Evolutionary conservation across 163 green algal genomes (phyloP), one percentile per base, ranked within the genome.

Genomic region (Volvox carteri): DNA sequence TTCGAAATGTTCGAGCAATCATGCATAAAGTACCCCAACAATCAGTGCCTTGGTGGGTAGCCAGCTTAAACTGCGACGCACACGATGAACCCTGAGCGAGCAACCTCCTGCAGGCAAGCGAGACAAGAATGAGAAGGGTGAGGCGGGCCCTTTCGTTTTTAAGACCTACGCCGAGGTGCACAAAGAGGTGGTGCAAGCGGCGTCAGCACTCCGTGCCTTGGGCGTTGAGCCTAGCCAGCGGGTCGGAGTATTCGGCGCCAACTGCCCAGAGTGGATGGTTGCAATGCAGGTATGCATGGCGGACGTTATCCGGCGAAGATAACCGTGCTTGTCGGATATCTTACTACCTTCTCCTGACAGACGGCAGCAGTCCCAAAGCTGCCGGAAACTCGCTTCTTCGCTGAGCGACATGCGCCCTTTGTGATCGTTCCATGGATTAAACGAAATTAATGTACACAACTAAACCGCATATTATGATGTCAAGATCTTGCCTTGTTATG

Each of bases 231-330:
- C 91, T 1, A 76, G 89, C 9, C 54, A 92, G 77, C 89, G 89
- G 8, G 92, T 98, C 23, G 96, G 97, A 37, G 91, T 99, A 1
- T 98, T 98, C 83, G 95, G 96, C 5, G 86, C 91, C 79, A 99
- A 99, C 96, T 96, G 93, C 75, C 92, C 93, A 1, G 95, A 98
- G 85, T 99, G 96, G 97, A 99, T 99, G 97, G 93, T 98, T 23
- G 91, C 96, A 9, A 98, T 99, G 94, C 95, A 97, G 91, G 95
- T 95, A 46, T 14, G 68, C 35, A 41, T 23, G 14, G n/a, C n/a
- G n/a, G n/a, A n/a, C n/a, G n/a, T n/a, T n/a, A n/a, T n/a, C n/a
- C n/a, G n/a, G n/a, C n/a, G n/a, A n/a, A n/a, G n/a, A n/a, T n/a
- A n/a, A n/a, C n/a, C n/a, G n/a, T n/a, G n/a, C n/a, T n/a, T n/a